Conservation (phyloP, 768 basidiomycete species). For the Peribolospora baueri region DNA sequence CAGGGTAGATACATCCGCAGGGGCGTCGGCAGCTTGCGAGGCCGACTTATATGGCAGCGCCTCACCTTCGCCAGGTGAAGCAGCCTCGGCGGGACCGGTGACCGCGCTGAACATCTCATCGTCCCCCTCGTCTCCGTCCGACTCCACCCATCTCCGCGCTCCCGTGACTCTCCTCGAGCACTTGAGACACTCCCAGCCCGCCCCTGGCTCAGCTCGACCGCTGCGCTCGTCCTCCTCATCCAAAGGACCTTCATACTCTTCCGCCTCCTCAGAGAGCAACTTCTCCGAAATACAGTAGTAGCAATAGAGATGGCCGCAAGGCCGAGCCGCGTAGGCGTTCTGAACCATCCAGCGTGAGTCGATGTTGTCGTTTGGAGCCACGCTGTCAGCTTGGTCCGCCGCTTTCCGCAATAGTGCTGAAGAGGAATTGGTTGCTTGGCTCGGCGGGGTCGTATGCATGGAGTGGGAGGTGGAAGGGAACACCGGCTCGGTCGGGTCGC, state of each 20-base stretch:
- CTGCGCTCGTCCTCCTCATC: too few relatives aligned
- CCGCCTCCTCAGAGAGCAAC: constrained; percentile 30
- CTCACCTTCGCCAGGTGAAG: too few relatives aligned
- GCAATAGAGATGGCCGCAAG: constrained; percentile 72
- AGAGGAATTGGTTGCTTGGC: constrained; percentile 11
- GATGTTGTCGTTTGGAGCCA: constrained; percentile 6
- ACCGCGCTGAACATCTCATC: neutral
- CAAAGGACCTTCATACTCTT: constrained; percentile 1
- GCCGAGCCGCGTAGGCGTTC: constrained; percentile 41
- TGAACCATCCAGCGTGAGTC: constrained; percentile 23
- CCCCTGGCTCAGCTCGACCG: constrained; percentile 1
- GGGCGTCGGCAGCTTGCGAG: too few relatives aligned
- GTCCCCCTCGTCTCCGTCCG: neutral
- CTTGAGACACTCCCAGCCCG: constrained; percentile 11
- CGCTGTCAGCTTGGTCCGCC: constrained; percentile 14
- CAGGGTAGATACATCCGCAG: too few relatives aligned
- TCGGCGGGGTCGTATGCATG: neutral
- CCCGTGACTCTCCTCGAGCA: constrained; percentile 7
- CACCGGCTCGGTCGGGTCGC: constrained; percentile 7
- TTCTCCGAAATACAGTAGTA: constrained; percentile 76
- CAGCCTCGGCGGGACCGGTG: too few relatives aligned
- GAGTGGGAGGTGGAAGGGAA: constrained; percentile 1
- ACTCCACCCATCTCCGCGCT: neutral
- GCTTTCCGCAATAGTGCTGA: constrained; percentile 21
- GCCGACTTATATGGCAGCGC: too few relatives aligned